These are phyloP conservation scores for Rhizophagus prolifer DNA, from an alignment of 192 early-diverging fungal genomes.

Conservation along the genomic window DNA sequence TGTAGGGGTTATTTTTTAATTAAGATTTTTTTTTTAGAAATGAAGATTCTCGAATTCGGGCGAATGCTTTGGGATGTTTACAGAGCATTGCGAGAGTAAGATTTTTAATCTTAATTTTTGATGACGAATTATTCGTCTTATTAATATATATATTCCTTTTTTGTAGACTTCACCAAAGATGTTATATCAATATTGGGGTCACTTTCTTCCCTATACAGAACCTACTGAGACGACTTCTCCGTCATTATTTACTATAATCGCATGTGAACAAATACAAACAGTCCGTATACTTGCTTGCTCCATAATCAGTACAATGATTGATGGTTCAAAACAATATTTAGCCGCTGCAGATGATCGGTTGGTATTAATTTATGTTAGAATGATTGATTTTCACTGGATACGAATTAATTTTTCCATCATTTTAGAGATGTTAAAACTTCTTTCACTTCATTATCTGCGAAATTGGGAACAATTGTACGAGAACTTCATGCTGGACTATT, in stretches of 20 bases:
- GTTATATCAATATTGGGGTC: conserved; percentile 57
- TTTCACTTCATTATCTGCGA: conserved; percentile 47
- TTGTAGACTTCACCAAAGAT: conserved; percentile 42
- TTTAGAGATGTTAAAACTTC: conserved; percentile 40
- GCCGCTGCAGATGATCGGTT: conserved; percentile 53
- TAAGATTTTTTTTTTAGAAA: background rate
- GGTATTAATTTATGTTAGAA: background rate
- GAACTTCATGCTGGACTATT: conserved; percentile 42
- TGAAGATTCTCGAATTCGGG: conserved; percentile 38
- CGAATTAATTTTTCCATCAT: background rate
- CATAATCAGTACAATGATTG: conserved; percentile 43
- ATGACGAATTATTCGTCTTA: background rate
- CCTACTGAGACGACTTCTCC: conserved; percentile 32
- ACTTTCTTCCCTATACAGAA: conserved; percentile 47
- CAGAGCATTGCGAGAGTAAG: conserved; percentile 47
- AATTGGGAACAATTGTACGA: conserved; percentile 38
- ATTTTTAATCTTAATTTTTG: background rate
- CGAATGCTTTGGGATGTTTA: conserved; percentile 54
- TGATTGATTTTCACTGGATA: background rate
- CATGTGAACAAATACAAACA: conserved; percentile 45
- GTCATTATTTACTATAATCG: conserved; percentile 48
- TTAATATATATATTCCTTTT: background rate
- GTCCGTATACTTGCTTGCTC: conserved; percentile 51
- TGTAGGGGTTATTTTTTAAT: no score
- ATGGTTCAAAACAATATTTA: conserved; percentile 54